A percentile compares a stretch with the other conserved stretches of the same genome.
These are phyloP conservation scores for Trichoderma atroviride DNA, from an alignment of 2,329 filamentous ascomycete species.

Conservation along the genomic window DNA sequence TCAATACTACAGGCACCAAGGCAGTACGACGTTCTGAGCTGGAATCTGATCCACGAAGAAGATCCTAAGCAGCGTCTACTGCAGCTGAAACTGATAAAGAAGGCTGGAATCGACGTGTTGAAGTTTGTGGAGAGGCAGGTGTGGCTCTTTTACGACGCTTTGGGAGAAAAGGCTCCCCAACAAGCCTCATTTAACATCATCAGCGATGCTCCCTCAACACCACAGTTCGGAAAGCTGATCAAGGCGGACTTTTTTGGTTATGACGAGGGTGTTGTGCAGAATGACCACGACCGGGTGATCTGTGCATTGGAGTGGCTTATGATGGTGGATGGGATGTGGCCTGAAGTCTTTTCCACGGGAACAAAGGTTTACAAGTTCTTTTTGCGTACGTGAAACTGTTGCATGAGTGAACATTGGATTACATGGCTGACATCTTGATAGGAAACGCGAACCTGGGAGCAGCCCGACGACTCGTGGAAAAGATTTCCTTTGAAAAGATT, in stretches of 20 bases:
- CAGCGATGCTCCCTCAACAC: constrained; percentile 38
- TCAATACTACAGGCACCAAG: constrained; percentile 70
- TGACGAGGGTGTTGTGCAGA: constrained; percentile 54
- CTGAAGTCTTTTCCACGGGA: constrained; percentile 68
- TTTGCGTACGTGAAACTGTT: constrained; percentile 64
- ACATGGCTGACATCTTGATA: constrained; percentile 32
- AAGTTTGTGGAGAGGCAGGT: constrained; percentile 74
- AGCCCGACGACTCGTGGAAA: constrained; percentile 55
- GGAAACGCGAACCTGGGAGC: constrained; percentile 56
- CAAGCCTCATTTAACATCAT: constrained; percentile 56
- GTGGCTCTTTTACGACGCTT: constrained; percentile 53
- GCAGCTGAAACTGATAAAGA: constrained; percentile 74
- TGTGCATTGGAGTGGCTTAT: constrained; percentile 84
- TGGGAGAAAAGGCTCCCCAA: constrained; percentile 45
- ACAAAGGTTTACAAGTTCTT: constrained; percentile 80
- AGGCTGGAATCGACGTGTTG: constrained; percentile 71
- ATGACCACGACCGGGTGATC: constrained; percentile 72
- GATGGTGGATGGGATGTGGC: constrained; percentile 72
- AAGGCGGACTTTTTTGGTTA: constrained; percentile 71
- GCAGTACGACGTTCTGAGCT: constrained; percentile 71
- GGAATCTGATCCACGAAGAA: constrained; percentile 74
- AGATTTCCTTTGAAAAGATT: constrained; percentile 54
- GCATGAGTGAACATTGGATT: neutral
- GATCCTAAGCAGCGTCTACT: constrained; percentile 65
- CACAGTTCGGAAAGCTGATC: constrained; percentile 61